Percentiles rank a stretch among this genome's conserved stretches.
Evolutionary conservation across 768 basidiomycete species (phyloP).

Genomic region (Crepidotus variabilis): DNA sequence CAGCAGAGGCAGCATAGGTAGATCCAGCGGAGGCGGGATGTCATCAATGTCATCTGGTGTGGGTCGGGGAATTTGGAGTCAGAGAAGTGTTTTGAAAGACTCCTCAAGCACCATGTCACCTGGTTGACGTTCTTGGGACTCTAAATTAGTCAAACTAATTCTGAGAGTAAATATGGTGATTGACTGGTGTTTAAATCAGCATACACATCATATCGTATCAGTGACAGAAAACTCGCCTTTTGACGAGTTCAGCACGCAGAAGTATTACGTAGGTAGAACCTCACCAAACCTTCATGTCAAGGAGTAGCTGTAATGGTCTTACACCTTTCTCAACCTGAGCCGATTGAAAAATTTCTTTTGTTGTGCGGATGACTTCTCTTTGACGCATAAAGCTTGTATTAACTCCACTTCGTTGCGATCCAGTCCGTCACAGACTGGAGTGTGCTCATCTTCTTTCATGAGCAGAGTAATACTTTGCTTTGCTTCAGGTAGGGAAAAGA

Average conservation of each 20-base stretch:
- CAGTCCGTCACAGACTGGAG: neutral
- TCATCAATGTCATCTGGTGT: no score
- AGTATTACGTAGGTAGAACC: conserved; percentile 6
- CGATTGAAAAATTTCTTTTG: conserved; percentile 10
- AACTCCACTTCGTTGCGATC: conserved; percentile 25
- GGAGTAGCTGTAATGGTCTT: neutral
- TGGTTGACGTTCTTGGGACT: no score
- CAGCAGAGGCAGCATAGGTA: no score
- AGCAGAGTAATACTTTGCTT: conserved; percentile 20
- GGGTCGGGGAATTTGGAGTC: no score
- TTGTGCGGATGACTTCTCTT: conserved; percentile 18
- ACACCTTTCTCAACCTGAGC: neutral
- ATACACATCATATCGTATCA: no score
- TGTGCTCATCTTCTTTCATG: conserved; percentile 13
- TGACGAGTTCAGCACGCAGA: neutral
- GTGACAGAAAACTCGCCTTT: neutral
- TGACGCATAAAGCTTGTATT: conserved; percentile 20
- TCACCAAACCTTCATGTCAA: conserved; percentile 1
- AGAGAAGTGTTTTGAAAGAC: no score
- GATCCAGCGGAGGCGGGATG: no score
- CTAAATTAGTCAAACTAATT: no score
- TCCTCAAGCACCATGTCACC: no score
- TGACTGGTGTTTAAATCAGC: no score
- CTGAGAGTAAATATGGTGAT: no score
- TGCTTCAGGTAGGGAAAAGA: conserved; percentile 22